Evolutionary conservation across 208 protist genomes (phyloP).

Genomic region (Acanthamoeba healyi): DNA sequence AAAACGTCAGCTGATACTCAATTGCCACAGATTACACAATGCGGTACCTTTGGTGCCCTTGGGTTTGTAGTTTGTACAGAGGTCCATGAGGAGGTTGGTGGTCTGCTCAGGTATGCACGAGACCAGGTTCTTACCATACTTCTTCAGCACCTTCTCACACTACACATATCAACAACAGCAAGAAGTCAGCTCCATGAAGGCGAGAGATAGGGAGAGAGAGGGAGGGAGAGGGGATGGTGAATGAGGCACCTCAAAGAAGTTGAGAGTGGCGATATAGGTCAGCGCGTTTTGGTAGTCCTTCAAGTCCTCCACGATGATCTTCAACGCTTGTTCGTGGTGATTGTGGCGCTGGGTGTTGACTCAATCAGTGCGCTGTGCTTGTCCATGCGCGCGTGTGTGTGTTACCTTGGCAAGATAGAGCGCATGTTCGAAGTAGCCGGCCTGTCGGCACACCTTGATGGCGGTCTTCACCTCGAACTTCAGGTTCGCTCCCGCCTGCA

Average conservation of each 20-base stretch:
- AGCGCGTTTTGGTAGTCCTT: constrained; percentile 88
- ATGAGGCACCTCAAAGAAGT: constrained; percentile 83
- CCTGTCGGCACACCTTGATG: constrained; percentile 94
- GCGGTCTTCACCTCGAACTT: constrained; percentile 96
- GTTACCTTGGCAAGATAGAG: constrained; percentile 51
- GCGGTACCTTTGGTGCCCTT: constrained; percentile 48
- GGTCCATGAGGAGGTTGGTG: constrained; percentile 85
- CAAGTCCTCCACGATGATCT: constrained; percentile 93
- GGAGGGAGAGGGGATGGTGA: not conserved
- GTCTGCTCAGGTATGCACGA: constrained; percentile 84
- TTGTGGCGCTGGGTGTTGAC: constrained; percentile 89
- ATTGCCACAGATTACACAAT: not conserved
- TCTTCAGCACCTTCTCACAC: constrained; percentile 91
- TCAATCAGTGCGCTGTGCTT: not conserved
- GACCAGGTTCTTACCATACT: constrained; percentile 93
- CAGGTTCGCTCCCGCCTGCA: constrained; percentile 87
- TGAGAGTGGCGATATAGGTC: constrained; percentile 90
- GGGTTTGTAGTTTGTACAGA: constrained; percentile 88
- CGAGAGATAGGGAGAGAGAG: not conserved
- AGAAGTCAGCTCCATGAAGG: not conserved
- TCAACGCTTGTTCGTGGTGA: constrained; percentile 92
- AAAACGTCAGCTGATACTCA: not conserved
- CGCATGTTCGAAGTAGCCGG: constrained; percentile 73
- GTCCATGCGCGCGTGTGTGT: not conserved
- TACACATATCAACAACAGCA: constrained; percentile 80